Evolutionary conservation across 305 asterid genomes (phyloP).

Genomic region (Salvia sclarea): DNA sequence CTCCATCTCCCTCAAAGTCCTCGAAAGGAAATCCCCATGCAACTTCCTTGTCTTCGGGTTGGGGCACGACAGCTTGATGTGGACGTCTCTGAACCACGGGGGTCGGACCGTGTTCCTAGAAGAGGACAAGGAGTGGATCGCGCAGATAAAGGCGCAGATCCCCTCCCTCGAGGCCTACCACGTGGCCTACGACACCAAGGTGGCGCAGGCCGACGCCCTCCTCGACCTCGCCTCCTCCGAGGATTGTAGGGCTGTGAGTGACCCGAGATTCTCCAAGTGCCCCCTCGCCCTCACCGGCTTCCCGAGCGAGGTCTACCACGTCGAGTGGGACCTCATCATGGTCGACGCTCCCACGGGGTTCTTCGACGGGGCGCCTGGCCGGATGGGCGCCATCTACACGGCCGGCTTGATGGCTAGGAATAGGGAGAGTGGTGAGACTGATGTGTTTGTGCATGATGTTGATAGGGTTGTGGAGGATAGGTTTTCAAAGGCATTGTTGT

Average conservation of each 20-base stretch:
- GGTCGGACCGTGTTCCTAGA: slow-evolving; percentile 78
- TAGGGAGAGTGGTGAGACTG: slow-evolving; percentile 64
- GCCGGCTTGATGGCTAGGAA: slow-evolving; percentile 84
- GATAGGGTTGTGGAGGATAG: slow-evolving; percentile 73
- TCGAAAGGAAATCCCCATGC: slow-evolving; percentile 66
- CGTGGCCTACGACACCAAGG: slow-evolving; percentile 53
- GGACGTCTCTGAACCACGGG: slow-evolving; percentile 71
- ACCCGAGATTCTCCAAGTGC: slow-evolving; percentile 74
- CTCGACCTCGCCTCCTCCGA: slow-evolving; percentile 43
- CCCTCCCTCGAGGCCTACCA: slow-evolving; percentile 68
- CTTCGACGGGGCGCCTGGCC: slow-evolving; percentile 59
- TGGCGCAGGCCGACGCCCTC: slow-evolving; percentile 58
- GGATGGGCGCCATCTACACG: slow-evolving; percentile 81
- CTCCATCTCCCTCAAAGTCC: slow-evolving; percentile 56
- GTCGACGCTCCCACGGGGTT: slow-evolving; percentile 83
- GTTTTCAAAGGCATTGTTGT: slow-evolving; percentile 66
- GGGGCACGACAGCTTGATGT: slow-evolving; percentile 83
- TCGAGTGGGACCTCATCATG: slow-evolving; percentile 84
- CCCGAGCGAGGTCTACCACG: slow-evolving; percentile 58
- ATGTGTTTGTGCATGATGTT: slow-evolving; percentile 83
- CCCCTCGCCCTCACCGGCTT: slow-evolving; percentile 53
- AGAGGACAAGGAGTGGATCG: slow-evolving; percentile 63
- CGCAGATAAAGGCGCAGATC: slow-evolving; percentile 40
- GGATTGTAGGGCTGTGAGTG: slow-evolving; percentile 52
- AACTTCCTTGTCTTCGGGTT: slow-evolving; percentile 78